phyloP scores from a whole-genome alignment of 192 early-diverging fungal genomes.

The Entomortierella chlamydospora region DNA sequence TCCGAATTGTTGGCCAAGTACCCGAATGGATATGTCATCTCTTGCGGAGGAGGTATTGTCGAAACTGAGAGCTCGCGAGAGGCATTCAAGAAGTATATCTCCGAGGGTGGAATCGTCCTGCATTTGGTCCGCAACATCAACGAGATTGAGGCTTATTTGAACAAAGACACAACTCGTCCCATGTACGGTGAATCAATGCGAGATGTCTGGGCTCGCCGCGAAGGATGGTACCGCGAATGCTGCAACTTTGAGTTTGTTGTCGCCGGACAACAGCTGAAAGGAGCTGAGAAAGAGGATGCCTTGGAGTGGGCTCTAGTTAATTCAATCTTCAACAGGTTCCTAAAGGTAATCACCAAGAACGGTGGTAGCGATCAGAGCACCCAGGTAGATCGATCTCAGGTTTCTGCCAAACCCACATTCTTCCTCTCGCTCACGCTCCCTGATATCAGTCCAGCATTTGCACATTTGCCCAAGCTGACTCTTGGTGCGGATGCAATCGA shows the following conservation, averaged over 20 bases:
- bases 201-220: conserved; percentile 83
- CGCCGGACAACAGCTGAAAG: conserved; percentile 59
- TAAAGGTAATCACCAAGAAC: conserved; percentile 70
- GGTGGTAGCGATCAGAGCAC: conserved; percentile 18
- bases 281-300: conserved; percentile 57
- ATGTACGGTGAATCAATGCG: conserved; percentile 84
- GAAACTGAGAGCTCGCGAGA: conserved; percentile 80
- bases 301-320: conserved; percentile 80
- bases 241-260: conserved; percentile 88
- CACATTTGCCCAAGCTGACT: conserved; percentile 68
- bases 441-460: conserved; percentile 65
- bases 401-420: conserved; percentile 65
- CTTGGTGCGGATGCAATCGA: conserved; percentile 92
- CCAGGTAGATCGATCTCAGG: conserved; percentile 26
- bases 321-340: conserved; percentile 76
- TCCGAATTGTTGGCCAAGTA: conserved; percentile 65
- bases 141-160: conserved; percentile 84
- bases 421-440: conserved; percentile 91
- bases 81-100: conserved; percentile 71
- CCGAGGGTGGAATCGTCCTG: conserved; percentile 71
- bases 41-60: conserved; percentile 96
- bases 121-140: conserved; percentile 87
- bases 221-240: conserved; percentile 80
- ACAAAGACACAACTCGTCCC: conserved; percentile 85
- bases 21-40: conserved; percentile 76